Percentiles rank a stretch among this genome's conserved stretches.
Conservation (phyloP, 2,329 filamentous ascomycete genomes). For the Fusarium kyushuense region DNA sequence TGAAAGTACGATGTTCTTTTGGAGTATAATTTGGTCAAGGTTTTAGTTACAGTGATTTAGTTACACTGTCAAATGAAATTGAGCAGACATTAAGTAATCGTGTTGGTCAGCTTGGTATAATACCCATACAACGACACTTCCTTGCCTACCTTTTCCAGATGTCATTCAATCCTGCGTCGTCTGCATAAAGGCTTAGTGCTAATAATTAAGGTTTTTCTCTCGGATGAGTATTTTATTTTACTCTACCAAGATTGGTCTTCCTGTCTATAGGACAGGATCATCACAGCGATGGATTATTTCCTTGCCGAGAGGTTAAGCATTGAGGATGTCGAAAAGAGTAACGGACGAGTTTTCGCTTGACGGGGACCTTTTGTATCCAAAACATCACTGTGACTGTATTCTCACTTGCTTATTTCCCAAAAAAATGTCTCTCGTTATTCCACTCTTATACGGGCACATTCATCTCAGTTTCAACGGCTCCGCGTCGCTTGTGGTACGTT, state of each 20-base stretch:
- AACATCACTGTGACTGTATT: fast-evolving
- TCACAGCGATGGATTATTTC: not conserved
- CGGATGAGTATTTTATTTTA: fast-evolving
- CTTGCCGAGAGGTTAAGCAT: not conserved
- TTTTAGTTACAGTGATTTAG: too few relatives aligned
- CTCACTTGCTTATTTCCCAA: not conserved
- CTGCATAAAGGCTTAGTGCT: too few relatives aligned
- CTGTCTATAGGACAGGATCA: not conserved
- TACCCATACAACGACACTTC: not conserved
- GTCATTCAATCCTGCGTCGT: not conserved
- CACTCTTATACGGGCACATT: not conserved
- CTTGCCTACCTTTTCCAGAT: not conserved
- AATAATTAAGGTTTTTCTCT: not conserved
- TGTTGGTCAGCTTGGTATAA: not conserved
- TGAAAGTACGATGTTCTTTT: too few relatives aligned
- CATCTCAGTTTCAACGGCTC: not conserved
- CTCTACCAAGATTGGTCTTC: not conserved
- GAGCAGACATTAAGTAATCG: too few relatives aligned
- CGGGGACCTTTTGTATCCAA: fast-evolving
- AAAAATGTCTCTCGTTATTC: not conserved
- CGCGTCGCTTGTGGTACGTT: not conserved
- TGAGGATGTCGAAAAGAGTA: not conserved
- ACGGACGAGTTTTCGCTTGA: not conserved
- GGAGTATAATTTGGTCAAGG: too few relatives aligned
- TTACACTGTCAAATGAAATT: too few relatives aligned